Percentiles rank a stretch among this genome's conserved stretches.
phyloP scores from a whole-genome alignment of 2,329 filamentous ascomycete species.

The Aspergillus quadricinctus region DNA sequence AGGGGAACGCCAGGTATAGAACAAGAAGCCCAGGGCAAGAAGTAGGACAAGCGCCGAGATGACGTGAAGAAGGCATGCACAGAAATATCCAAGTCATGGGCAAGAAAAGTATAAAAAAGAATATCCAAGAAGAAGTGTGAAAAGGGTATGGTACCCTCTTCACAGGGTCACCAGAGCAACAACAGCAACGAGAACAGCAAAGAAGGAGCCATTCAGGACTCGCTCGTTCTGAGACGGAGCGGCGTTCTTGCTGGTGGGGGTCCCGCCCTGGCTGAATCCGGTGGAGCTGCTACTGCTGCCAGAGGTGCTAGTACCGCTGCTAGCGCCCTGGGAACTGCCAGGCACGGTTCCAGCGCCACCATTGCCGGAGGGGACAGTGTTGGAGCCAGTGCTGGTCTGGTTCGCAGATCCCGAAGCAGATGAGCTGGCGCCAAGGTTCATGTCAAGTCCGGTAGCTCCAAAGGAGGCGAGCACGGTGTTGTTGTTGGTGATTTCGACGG shows the following conservation, averaged over 20 bases:
- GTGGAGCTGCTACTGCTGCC: constrained; percentile 16
- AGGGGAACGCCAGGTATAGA: constrained; percentile 15
- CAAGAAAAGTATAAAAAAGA: constrained; percentile 3
- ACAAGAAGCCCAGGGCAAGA: constrained; percentile 9
- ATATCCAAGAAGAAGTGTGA: neutral
- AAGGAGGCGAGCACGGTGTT: constrained; percentile 73
- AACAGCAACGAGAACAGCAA: constrained; percentile 45
- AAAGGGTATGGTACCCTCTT: constrained; percentile 16
- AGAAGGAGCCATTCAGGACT: constrained; percentile 42
- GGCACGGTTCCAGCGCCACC: constrained; percentile 30
- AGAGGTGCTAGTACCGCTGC: constrained; percentile 8
- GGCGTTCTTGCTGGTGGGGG: constrained; percentile 15
- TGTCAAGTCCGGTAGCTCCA: constrained; percentile 74
- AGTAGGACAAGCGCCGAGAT: constrained; percentile 9
- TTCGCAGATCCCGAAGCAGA: constrained; percentile 5
- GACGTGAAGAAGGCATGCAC: constrained; percentile 7
- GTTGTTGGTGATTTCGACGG: constrained; percentile 71
- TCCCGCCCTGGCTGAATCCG: constrained; percentile 30
- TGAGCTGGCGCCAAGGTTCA: constrained; percentile 36
- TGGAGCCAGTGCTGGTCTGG: constrained; percentile 10
- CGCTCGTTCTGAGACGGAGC: constrained; percentile 36
- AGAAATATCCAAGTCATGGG: constrained; percentile 2
- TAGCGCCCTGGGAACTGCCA: constrained; percentile 13
- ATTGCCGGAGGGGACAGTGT: constrained; percentile 31
- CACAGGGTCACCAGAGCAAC: constrained; percentile 44